Evolutionary conservation across 805 yeast genomes (phyloP).

Genomic region (Metschnikowia gruessii): DNA sequence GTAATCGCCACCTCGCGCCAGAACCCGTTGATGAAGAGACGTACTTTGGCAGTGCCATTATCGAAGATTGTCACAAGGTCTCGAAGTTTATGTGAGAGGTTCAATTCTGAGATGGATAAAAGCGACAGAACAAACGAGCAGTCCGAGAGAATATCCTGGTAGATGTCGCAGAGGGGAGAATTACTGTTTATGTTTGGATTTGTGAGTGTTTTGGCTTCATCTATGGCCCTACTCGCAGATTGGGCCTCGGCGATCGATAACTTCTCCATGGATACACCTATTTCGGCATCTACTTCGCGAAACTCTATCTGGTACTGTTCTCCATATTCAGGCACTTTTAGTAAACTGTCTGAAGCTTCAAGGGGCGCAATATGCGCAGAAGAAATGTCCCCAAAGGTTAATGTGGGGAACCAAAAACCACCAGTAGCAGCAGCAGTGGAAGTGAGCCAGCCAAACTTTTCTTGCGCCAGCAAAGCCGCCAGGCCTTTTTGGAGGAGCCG

Average conservation of each 20-base stretch:
- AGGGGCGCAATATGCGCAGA: constrained; percentile 11
- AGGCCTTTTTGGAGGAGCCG: constrained; percentile 8
- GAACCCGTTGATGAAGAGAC: constrained; percentile 52
- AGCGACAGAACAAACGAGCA: constrained; percentile 77
- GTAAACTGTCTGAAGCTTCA: constrained; percentile 1
- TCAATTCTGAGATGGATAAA: constrained; percentile 42
- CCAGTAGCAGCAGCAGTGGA: constrained; percentile 16
- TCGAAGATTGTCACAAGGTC: constrained; percentile 24
- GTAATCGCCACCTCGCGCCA: constrained; percentile 47
- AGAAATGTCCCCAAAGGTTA: constrained; percentile 6
- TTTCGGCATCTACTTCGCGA: background rate
- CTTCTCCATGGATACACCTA: background rate
- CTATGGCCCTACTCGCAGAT: too few relatives aligned
- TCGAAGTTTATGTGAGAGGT: constrained; percentile 15
- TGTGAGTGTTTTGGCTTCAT: too few relatives aligned
- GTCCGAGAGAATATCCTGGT: constrained; percentile 55
- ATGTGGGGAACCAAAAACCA: constrained; percentile 18
- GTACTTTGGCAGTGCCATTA: constrained; percentile 29
- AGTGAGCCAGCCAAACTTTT: constrained; percentile 19
- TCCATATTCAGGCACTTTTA: constrained; percentile 8
- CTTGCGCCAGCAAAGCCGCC: constrained; percentile 15
- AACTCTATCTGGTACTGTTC: constrained; percentile 2
- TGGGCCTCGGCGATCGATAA: background rate
- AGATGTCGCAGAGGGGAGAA: constrained; percentile 25
- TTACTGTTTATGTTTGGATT: too few relatives aligned